Base-by-base conservation (phyloP, 352 stramenopile species). In the Phytophthora fragariaefolia region DNA sequence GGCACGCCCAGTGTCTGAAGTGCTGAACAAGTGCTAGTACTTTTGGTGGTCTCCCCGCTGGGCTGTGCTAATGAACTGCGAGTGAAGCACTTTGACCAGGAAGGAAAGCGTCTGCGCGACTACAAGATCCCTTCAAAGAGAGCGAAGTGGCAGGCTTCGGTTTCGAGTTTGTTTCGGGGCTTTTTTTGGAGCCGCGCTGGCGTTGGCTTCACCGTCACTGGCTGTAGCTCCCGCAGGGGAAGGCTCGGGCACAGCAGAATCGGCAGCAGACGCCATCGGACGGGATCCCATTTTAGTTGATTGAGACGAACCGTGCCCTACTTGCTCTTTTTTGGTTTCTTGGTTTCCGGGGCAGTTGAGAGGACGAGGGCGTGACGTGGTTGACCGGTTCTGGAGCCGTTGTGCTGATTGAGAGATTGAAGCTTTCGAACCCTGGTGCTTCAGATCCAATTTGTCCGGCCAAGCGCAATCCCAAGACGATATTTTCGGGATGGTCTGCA, bases 401-500 rank as follows among this genome's bases (percentile, higher is more conserved):
- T 74, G 49, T 55, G 50, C 6, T 42, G 34, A 42, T 42, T 42
- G 34, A 42, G 34, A 6, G 34, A 42, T 42, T 42, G 34, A 42
- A 42, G 34, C 34, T 42, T 42, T 42, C 12, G 8, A 8, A 12
- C 32, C 34, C 34, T 15, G 18, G 34, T 15, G 20, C 57, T 40
- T 57, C 69, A 76, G 65, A 73, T 71, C 59, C 49, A 66, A 76
- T 62, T 76, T 76, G 58, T 56, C 63, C 40, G 26, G 30, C 56
- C 45, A 72, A 75, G 63, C 53, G 58, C 58, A 76, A 71, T 73
- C 69, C 69, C 64, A 73, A 70, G 15, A 30, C 43, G 58, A 49
- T 76, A 76, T 73, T 73, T 76, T 71, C 53, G 64, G 69, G 46
- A 77, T 77, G 70, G 47, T 73, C 51, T 74, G 55, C 32, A 50